Evolutionary conservation across 2,329 filamentous ascomycete genomes (phyloP).

Genomic region (Hymenoscyphus fructigenus): DNA sequence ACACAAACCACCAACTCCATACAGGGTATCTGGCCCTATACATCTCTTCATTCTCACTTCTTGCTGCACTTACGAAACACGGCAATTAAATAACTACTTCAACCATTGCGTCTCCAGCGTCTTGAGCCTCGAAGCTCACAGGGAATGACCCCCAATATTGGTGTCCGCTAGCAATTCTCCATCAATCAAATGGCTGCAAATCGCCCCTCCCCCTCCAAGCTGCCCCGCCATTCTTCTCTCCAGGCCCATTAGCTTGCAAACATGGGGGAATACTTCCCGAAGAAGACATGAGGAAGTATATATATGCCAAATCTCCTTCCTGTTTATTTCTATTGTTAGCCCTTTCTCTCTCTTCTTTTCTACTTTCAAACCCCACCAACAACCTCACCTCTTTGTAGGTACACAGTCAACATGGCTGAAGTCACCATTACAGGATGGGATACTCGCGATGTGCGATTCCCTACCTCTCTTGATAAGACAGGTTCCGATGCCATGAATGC

Average conservation of each 20-base stretch:
- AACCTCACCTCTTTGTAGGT: background rate
- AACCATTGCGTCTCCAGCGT: background rate
- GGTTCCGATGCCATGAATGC: constrained; percentile 97
- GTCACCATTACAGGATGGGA: constrained; percentile 72
- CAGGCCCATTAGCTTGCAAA: constrained; percentile 9
- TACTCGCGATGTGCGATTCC: constrained; percentile 74
- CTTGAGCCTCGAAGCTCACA: background rate
- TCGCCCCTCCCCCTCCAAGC: constrained; percentile 1
- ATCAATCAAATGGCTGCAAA: constrained; percentile 18
- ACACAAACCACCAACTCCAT: background rate
- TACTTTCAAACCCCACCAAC: background rate
- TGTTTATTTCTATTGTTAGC: background rate
- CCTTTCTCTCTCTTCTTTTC: background rate
- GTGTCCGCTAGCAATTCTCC: constrained; percentile 16
- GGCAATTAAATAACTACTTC: background rate
- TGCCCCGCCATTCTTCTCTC: constrained; percentile 12
- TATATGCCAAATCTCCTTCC: background rate
- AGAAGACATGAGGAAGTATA: background rate
- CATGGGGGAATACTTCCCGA: constrained; percentile 4
- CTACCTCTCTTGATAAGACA: constrained; percentile 94
- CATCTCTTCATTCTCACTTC: background rate
- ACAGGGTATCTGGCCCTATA: background rate
- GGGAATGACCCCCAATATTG: background rate
- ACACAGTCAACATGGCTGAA: constrained; percentile 45
- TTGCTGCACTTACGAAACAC: background rate